These are phyloP conservation scores for Colletotrichum chrysophilum DNA, from an alignment of 2,329 filamentous ascomycete genomes.

Conservation along the genomic window DNA sequence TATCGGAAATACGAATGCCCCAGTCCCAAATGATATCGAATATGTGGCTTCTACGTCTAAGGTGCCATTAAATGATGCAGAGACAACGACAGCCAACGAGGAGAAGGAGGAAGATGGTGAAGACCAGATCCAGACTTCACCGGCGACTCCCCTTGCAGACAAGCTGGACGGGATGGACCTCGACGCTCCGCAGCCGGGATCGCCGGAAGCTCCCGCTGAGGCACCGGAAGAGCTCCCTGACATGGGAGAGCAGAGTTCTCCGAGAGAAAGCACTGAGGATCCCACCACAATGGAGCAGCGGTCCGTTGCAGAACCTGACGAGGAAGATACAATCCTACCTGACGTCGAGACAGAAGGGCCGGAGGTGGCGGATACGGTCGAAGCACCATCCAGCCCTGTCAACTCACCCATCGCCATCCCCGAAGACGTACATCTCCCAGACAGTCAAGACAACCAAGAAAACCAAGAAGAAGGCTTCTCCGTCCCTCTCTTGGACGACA, in stretches of 20 bases:
- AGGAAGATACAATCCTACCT: neutral
- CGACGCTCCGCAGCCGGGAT: no score
- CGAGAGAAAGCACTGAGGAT: neutral
- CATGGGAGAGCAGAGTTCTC: neutral
- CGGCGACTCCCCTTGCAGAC: neutral
- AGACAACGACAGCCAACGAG: neutral
- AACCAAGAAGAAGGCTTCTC: neutral
- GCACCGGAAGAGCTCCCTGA: neutral
- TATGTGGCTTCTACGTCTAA: neutral
- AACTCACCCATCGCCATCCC: neutral
- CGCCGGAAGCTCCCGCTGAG: neutral
- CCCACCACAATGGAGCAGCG: neutral
- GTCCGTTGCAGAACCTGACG: neutral
- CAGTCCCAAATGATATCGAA: neutral
- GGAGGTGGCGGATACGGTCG: neutral
- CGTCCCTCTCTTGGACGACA: neutral
- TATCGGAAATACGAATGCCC: neutral
- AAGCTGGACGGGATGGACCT: neutral
- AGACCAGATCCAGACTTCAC: neutral
- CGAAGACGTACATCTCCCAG: neutral
- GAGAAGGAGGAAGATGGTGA: neutral
- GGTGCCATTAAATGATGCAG: neutral
- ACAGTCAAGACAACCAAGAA: neutral
- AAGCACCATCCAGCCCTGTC: neutral
- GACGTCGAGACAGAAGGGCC: neutral